These are phyloP conservation scores for Inga oerstediana DNA, from an alignment of 306 rosid species.

Conservation along the genomic window DNA sequence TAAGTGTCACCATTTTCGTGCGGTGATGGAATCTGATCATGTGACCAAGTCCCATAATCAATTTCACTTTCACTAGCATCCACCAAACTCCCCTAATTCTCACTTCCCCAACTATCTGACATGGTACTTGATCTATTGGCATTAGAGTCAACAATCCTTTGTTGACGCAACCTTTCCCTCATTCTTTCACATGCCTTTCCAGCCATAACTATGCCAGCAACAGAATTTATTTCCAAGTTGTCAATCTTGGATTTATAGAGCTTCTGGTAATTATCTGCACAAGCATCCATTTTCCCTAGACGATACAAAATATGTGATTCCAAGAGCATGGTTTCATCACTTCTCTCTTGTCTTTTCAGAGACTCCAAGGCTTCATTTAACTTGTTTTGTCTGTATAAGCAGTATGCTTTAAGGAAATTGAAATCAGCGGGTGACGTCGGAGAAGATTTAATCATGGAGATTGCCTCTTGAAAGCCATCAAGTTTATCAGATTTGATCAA, in stretches of 20 bases:
- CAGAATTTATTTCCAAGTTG: conserved; percentile 14
- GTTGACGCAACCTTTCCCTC: conserved; percentile 87
- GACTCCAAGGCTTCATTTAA: conserved; percentile 80
- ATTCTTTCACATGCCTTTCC: conserved; percentile 72
- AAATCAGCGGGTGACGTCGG: too few relatives aligned
- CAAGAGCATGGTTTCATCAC: conserved; percentile 61
- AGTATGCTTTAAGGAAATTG: too few relatives aligned
- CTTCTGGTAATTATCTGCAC: conserved; percentile 14
- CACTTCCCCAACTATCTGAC: conserved; percentile 84
- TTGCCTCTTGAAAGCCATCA: too few relatives aligned
- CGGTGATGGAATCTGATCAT: conserved; percentile 69
- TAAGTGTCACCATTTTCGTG: conserved; percentile 46
- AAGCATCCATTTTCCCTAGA: conserved; percentile 84
- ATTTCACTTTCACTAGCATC: conserved; percentile 96
- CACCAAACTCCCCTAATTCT: conserved; percentile 81
- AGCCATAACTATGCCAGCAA: fast-evolving
- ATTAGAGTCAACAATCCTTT: conserved; percentile 70
- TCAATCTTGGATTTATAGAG: fast-evolving
- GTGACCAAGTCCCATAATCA: conserved; percentile 87
- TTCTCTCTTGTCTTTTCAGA: conserved; percentile 63
- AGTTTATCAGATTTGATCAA: too few relatives aligned
- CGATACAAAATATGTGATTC: conserved; percentile 96
- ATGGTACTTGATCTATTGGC: conserved; percentile 66
- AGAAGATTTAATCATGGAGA: too few relatives aligned
- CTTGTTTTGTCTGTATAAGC: conserved; percentile 95